Evolutionary conservation across 2,329 filamentous ascomycete species (phyloP).

Genomic region (Pleoardoris graminearum): DNA sequence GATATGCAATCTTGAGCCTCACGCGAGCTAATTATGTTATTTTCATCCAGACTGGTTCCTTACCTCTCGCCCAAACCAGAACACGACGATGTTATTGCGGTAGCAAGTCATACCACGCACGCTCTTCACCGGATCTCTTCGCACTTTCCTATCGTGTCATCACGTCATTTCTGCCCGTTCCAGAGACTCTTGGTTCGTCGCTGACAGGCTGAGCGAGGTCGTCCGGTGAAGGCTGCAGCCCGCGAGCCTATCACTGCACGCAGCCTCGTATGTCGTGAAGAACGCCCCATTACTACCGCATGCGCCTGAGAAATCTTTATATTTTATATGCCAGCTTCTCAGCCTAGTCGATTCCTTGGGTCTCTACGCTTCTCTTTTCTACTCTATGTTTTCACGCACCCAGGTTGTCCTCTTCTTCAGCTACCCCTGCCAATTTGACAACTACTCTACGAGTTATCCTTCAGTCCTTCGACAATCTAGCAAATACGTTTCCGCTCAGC

Average conservation of each 20-base stretch:
- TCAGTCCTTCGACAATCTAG: background rate
- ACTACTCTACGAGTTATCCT: background rate
- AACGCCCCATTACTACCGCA: background rate
- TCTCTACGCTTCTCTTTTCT: background rate
- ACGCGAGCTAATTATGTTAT: no score
- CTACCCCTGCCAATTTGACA: background rate
- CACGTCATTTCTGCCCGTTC: background rate
- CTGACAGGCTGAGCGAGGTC: background rate
- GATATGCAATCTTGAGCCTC: no score
- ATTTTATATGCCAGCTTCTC: background rate
- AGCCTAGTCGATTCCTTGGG: background rate
- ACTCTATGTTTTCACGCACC: background rate
- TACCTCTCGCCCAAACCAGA: no score
- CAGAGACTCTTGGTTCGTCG: no score
- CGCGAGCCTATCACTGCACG: background rate
- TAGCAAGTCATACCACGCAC: no score
- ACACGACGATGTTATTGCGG: no score
- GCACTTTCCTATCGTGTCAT: background rate
- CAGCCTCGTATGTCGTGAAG: conserved; percentile 1
- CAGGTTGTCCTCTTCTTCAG: background rate
- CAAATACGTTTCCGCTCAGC: background rate
- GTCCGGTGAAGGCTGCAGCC: conserved; percentile 6
- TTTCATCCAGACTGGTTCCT: no score
- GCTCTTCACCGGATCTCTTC: background rate
- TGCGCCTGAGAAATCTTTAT: background rate